Conservation (phyloP, 2,329 filamentous ascomycete species). For the Pseudocercospora pini-densiflorae region DNA sequence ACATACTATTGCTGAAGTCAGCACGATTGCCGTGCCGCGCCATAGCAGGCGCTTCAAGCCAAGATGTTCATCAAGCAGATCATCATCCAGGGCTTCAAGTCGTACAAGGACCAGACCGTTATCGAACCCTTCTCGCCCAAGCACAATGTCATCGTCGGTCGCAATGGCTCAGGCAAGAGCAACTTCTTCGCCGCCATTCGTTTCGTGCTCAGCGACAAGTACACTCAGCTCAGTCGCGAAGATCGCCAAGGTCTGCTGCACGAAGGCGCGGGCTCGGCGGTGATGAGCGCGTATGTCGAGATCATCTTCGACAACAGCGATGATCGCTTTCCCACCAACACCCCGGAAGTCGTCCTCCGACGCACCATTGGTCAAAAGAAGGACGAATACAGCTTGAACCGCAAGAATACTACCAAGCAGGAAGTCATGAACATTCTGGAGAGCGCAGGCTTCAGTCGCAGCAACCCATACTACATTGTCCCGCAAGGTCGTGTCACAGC, state of each 20-base stretch:
- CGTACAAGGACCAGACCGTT: slow-evolving; percentile 97
- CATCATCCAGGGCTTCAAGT: slow-evolving; percentile 98
- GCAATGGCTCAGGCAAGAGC: slow-evolving; percentile 98
- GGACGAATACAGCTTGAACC: slow-evolving; percentile 96
- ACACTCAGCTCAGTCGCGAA: slow-evolving; percentile 93
- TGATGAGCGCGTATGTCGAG: slow-evolving; percentile 99
- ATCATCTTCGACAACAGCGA: slow-evolving; percentile 99
- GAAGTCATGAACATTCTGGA: slow-evolving; percentile 96
- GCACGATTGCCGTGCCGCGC: not conserved
- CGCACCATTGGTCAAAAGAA: slow-evolving; percentile 97
- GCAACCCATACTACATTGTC: slow-evolving; percentile 99
- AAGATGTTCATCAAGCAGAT: slow-evolving; percentile 99
- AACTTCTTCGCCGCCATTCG: slow-evolving; percentile 99
- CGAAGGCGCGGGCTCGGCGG: slow-evolving; percentile 94
- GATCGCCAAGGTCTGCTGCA: slow-evolving; percentile 96
- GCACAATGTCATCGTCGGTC: slow-evolving; percentile 97
- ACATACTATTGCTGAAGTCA: not conserved
- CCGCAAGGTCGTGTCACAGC: slow-evolving; percentile 95
- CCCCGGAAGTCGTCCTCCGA: slow-evolving; percentile 85
- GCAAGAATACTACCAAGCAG: slow-evolving; percentile 91
- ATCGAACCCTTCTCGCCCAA: slow-evolving; percentile 98
- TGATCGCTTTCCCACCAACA: slow-evolving; percentile 91
- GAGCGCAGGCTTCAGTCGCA: slow-evolving; percentile 93
- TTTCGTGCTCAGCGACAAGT: slow-evolving; percentile 92
- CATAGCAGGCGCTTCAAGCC: not conserved